phyloP scores from a whole-genome alignment of 2,329 filamentous ascomycete species.

The Clonostachys sp. region DNA sequence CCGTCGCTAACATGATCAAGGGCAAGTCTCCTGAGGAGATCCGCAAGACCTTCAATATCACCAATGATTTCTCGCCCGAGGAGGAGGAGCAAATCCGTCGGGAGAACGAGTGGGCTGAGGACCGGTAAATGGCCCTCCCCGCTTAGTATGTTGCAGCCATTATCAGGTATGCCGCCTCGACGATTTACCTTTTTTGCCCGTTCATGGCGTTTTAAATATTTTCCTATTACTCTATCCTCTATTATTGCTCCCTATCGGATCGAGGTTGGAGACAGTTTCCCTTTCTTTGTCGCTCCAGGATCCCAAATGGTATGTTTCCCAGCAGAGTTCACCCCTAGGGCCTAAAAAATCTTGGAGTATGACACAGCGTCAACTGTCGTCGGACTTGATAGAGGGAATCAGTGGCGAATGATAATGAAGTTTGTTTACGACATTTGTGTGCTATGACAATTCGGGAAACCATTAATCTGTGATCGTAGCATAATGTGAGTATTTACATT shows the following conservation, averaged over 20 bases:
- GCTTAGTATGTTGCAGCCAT: too few species aligned
- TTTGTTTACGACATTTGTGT: too few species aligned
- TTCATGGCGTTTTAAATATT: neutral
- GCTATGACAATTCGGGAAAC: too few species aligned
- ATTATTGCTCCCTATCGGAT: neutral
- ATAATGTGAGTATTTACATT: too few species aligned
- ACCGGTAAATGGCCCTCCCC: constrained; percentile 46
- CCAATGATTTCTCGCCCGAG: constrained; percentile 98
- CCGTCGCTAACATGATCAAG: constrained; percentile 99
- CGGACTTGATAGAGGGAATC: too few species aligned
- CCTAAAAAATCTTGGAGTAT: too few species aligned
- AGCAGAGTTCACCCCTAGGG: too few species aligned
- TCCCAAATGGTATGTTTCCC: neutral
- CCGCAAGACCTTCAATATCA: constrained; percentile 99
- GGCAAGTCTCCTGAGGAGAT: constrained; percentile 99
- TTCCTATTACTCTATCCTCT: neutral
- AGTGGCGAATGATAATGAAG: too few species aligned
- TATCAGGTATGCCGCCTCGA: too few species aligned
- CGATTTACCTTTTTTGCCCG: too few species aligned
- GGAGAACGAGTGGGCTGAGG: constrained; percentile 90
- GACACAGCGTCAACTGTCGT: too few species aligned
- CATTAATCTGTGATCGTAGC: too few species aligned
- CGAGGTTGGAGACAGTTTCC: neutral
- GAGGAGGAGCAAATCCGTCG: constrained; percentile 97
- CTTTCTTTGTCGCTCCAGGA: neutral